A percentile compares a stretch with the other conserved stretches of the same genome.
Conservation (phyloP, 805 yeast species). For the Alloascoidea hylecoeti region DNA sequence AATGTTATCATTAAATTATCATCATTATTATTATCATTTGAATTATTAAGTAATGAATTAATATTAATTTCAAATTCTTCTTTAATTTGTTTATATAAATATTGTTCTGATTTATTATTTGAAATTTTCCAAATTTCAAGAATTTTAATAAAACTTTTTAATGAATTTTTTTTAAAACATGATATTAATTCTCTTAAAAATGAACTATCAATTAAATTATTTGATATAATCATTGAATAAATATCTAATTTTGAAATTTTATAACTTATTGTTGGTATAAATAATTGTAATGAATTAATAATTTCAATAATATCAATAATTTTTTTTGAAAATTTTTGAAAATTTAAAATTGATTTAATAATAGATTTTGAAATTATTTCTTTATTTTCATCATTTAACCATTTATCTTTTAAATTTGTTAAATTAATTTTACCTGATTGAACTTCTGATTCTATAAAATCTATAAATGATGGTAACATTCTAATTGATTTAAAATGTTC, state of each 20-base stretch:
- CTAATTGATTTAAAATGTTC: conserved; percentile 15
- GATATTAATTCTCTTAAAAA: background rate
- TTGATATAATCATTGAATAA: background rate
- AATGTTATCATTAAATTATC: background rate
- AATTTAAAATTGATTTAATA: conserved; percentile 9
- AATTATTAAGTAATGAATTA: background rate
- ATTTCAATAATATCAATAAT: conserved; percentile 3
- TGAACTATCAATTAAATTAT: background rate
- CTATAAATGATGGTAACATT: conserved; percentile 21
- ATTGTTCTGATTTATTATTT: background rate
- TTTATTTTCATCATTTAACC: conserved; percentile 13
- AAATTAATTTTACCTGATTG: conserved; percentile 5
- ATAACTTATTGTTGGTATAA: conserved; percentile 7
- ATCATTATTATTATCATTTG: background rate
- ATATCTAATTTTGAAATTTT: conserved; percentile 3
- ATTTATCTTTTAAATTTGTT: conserved; percentile 6
- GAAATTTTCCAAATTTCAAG: background rate
- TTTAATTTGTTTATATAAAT: background rate
- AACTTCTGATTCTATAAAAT: conserved; percentile 9
- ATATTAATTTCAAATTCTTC: background rate
- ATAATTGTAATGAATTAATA: conserved; percentile 10
- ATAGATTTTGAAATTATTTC: conserved; percentile 8
- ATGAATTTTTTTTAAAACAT: background rate
- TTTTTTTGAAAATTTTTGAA: conserved; percentile 5
- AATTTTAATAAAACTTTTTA: background rate